Base-by-base conservation (phyloP, 179 eudicot genomes). In the Patellifolia procumbens region DNA sequence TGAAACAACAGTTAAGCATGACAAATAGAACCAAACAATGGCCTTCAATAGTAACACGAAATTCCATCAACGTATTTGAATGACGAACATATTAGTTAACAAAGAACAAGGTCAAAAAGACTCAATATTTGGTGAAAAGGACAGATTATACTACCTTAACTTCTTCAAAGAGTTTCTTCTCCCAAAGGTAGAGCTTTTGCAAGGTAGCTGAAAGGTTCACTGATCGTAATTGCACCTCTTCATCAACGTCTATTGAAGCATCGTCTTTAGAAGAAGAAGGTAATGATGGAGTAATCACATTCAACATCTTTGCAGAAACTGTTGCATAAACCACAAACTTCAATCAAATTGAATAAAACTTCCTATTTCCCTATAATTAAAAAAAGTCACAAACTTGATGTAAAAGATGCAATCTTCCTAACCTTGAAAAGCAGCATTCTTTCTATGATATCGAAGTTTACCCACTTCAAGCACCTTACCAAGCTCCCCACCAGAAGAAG, bases 101-200 rank as follows among this genome's bases (percentile, higher is more conserved):
- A 42, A 51, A 1, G 42, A 62, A 72, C 17, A 72, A 72, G 61
- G 29, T 49, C 26, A 51, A 73, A n/a, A n/a, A 4, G 37, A 32
- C 9, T 17, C 12, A 74, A n/a, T 64, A 2, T 43, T 37, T 28
- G 78, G 48, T 22, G 16, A 32, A 72, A 46, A 48, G 26, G 39
- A n/a, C 29, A 56, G 39, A 29, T 4, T 56, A 66, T 81, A 95
- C 99, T 81, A 95, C 99, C 97, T 90, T 91, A 56, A 95, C 97
- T 86, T 95, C 99, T 61, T 95, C 93, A 59, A 82, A 89, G 62
- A 95, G 85, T 85, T 95, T 95, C 87, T 95, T 95, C 85, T 95
- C 99, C 99, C 99, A 95, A 39, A 95, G 89, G 79, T 85, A 89
- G 28, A 95, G 89, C n/a, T 51, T 51, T 16, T 51, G n/a, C 22